Percentiles rank a stretch among this genome's conserved stretches.
Conservation (phyloP, 2,329 filamentous ascomycete species). For the Dactylella cylindrospora region DNA sequence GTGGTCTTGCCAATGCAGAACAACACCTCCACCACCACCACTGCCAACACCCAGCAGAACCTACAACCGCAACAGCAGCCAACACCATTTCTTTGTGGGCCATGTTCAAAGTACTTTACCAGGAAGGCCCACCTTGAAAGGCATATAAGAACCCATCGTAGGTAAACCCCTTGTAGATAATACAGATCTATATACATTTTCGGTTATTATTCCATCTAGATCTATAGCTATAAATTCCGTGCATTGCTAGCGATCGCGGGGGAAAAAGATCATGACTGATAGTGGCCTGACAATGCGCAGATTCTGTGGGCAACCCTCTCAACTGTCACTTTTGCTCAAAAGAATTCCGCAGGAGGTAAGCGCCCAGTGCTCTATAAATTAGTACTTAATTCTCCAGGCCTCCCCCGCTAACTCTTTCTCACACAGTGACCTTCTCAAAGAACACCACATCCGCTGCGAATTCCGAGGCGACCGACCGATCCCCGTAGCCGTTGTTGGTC, state of each 20-base stretch:
- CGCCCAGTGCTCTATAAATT: too few species aligned
- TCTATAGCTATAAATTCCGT: background rate
- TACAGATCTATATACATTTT: too few species aligned
- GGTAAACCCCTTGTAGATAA: conserved; percentile 2
- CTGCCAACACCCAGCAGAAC: background rate
- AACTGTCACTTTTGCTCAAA: conserved; percentile 41
- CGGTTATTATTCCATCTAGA: too few species aligned
- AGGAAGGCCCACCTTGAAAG: conserved; percentile 40
- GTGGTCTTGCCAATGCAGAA: conserved; percentile 1
- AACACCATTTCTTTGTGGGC: conserved; percentile 26
- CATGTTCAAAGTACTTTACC: conserved; percentile 38
- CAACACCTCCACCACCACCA: conserved; percentile 6
- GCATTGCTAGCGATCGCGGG: conserved; percentile 6
- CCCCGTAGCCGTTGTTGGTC: conserved; percentile 35
- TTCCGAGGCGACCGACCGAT: conserved; percentile 42
- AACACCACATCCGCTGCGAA: conserved; percentile 42
- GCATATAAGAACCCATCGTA: conserved; percentile 37
- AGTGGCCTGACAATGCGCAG: conserved; percentile 27
- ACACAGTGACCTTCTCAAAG: conserved; percentile 29
- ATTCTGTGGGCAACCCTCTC: conserved; percentile 33
- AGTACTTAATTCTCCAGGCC: background rate
- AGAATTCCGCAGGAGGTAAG: conserved; percentile 36
- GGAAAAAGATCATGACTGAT: conserved; percentile 7
- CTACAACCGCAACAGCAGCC: conserved; percentile 19
- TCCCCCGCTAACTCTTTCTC: too few species aligned